Evolutionary conservation across 306 rosid species (phyloP).

Genomic region (Dicorynia guianensis): DNA sequence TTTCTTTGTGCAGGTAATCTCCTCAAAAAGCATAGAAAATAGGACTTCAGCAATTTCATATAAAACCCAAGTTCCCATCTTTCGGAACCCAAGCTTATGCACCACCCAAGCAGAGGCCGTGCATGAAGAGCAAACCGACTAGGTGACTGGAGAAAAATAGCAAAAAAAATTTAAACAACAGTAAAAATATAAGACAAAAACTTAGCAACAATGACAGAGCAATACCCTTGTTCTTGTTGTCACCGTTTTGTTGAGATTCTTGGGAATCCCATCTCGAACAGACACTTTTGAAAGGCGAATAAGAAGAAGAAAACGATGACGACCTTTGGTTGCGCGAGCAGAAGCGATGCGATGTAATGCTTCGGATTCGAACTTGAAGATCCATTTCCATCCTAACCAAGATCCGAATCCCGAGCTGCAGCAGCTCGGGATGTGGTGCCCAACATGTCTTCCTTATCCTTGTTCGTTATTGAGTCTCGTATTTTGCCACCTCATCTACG

Average conservation of each 20-base stretch:
- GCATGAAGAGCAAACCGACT: background rate
- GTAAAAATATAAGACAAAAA: background rate
- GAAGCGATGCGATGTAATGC: slow-evolving; percentile 46
- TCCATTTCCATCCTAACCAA: slow-evolving; percentile 53
- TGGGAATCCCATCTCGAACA: slow-evolving; percentile 58
- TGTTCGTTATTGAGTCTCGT: slow-evolving; percentile 32
- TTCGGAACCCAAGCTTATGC: background rate
- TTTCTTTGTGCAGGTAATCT: too few species aligned
- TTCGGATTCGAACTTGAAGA: slow-evolving; percentile 57
- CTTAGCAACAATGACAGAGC: background rate
- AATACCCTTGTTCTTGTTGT: slow-evolving; percentile 49
- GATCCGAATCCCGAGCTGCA: slow-evolving; percentile 20
- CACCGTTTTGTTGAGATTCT: slow-evolving; percentile 53
- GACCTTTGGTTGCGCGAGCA: slow-evolving; percentile 42
- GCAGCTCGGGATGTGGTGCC: background rate
- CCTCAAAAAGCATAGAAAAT: background rate
- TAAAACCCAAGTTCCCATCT: too few species aligned
- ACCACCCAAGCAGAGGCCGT: background rate
- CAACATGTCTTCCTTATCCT: slow-evolving; percentile 36
- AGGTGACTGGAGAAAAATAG: background rate
- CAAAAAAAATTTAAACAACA: background rate
- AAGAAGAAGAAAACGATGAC: slow-evolving; percentile 33
- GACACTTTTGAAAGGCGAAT: slow-evolving; percentile 41
- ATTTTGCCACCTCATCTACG: slow-evolving; percentile 43
- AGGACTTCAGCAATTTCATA: background rate